Evolutionary conservation across 2,329 filamentous ascomycete species (phyloP).

Genomic region (Colletotrichum magnum): DNA sequence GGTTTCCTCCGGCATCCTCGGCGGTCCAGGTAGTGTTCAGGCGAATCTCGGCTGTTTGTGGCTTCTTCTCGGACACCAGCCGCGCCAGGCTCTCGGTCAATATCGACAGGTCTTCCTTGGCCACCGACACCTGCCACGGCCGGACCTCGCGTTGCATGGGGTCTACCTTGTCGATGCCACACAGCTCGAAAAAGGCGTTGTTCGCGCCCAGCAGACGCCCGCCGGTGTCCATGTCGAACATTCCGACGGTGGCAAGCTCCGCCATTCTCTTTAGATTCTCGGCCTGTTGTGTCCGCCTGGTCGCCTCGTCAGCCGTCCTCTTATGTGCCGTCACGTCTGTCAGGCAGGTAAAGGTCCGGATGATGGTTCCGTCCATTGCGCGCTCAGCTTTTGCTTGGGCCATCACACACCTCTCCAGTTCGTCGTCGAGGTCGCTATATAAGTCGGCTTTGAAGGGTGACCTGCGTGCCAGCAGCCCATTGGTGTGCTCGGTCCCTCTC

Average conservation of each 20-base stretch:
- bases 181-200: conserved; percentile 67
- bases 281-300: conserved; percentile 64
- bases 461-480: conserved; percentile 25
- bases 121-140: conserved; percentile 61
- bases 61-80: conserved; percentile 56
- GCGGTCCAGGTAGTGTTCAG: conserved; percentile 62
- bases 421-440: conserved; percentile 47
- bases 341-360: conserved; percentile 63
- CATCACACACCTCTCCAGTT: conserved; percentile 59
- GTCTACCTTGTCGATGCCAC: conserved; percentile 62
- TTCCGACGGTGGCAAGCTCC: conserved; percentile 67
- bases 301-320: conserved; percentile 62
- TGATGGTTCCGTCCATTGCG: conserved; percentile 57
- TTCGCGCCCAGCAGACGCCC: conserved; percentile 66
- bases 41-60: conserved; percentile 63
- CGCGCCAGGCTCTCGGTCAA: conserved; percentile 57
- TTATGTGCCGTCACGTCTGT: conserved; percentile 67
- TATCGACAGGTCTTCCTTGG: conserved; percentile 59
- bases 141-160: conserved; percentile 53
- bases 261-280: conserved; percentile 69
- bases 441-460: conserved; percentile 44
- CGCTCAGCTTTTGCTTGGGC: conserved; percentile 64
- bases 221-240: conserved; percentile 68
- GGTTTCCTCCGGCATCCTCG: conserved; percentile 60
- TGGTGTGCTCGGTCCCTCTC: conserved; percentile 41